Evolutionary conservation across 2,329 filamentous ascomycete species (phyloP).

Genomic region (Exophiala alcalophila): DNA sequence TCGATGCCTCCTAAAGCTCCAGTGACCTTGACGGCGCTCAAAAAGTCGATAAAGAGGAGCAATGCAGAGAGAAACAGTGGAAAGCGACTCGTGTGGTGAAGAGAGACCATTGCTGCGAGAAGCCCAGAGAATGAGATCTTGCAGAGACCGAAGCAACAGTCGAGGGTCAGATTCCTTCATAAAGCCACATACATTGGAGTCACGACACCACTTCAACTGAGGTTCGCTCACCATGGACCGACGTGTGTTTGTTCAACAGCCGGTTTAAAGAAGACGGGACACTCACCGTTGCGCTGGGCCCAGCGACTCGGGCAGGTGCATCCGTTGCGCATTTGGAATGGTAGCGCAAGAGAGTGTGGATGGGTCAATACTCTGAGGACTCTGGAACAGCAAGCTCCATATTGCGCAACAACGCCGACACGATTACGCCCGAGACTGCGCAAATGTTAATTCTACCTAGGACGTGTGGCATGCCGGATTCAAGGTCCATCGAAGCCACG

Average conservation of each 20-base stretch:
- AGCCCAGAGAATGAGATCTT: neutral
- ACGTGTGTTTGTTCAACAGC: conserved; percentile 16
- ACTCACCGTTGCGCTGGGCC: conserved; percentile 23
- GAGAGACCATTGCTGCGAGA: conserved; percentile 12
- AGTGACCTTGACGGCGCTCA: conserved; percentile 30
- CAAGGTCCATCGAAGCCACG: neutral
- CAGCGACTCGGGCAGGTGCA: conserved; percentile 24
- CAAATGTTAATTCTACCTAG: conserved; percentile 6
- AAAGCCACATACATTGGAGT: conserved; percentile 6
- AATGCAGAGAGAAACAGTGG: conserved; percentile 8
- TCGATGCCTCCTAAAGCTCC: conserved; percentile 34
- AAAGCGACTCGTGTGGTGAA: conserved; percentile 1
- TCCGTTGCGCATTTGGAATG: conserved; percentile 19
- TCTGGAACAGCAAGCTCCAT: neutral
- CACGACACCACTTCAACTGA: conserved; percentile 2
- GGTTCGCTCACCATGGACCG: conserved; percentile 1
- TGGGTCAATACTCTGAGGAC: neutral
- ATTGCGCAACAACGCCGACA: conserved; percentile 1
- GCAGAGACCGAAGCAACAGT: conserved; percentile 1
- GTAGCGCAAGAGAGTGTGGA: conserved; percentile 13
- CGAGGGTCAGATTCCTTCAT: conserved; percentile 7
- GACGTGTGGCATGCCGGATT: conserved; percentile 1
- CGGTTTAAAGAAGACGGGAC: conserved; percentile 9
- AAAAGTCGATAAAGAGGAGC: conserved; percentile 4
- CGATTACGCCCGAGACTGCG: conserved; percentile 4